These are phyloP conservation scores for Mallotus repandus DNA, from an alignment of 441 rosid genomes.

Conservation along the genomic window DNA sequence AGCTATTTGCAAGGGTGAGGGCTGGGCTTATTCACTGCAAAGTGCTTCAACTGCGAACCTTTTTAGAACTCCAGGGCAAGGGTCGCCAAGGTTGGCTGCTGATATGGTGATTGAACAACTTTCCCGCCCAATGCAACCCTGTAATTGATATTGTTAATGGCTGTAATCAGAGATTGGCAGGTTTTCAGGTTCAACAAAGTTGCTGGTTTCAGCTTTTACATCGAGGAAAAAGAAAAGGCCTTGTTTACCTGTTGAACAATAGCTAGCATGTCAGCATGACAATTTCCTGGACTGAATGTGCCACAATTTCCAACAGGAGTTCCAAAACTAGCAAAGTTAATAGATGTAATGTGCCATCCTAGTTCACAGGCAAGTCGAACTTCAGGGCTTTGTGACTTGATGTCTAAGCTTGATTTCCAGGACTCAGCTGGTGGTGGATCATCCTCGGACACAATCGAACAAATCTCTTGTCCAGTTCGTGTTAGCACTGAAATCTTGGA, in stretches of 20 bases:
- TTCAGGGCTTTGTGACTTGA: slow-evolving; percentile 35
- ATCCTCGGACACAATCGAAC: slow-evolving; percentile 47
- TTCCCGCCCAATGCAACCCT: slow-evolving; percentile 62
- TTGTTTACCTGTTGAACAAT: slow-evolving; percentile 44
- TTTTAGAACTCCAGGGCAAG: slow-evolving; percentile 49
- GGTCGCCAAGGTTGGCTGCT: slow-evolving; percentile 39
- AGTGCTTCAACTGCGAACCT: slow-evolving; percentile 52
- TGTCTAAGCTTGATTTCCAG: slow-evolving; percentile 41
- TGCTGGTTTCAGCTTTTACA: background rate
- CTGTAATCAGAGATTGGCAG: background rate
- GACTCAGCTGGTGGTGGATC: slow-evolving; percentile 54
- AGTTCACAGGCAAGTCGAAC: slow-evolving; percentile 48
- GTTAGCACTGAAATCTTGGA: slow-evolving; percentile 40
- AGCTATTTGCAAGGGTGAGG: too few relatives aligned
- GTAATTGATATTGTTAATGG: slow-evolving; percentile 13
- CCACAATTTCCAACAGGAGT: slow-evolving; percentile 59
- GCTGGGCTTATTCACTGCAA: slow-evolving; percentile 33
- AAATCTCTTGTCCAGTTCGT: slow-evolving; percentile 47
- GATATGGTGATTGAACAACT: slow-evolving; percentile 44
- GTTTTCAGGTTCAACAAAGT: background rate
- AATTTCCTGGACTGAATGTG: slow-evolving; percentile 37
- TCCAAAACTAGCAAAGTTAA: slow-evolving; percentile 60
- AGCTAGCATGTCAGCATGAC: slow-evolving; percentile 40
- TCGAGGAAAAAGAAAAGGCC: background rate
- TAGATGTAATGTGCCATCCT: slow-evolving; percentile 51